Evolutionary conservation across 331 rosid species (phyloP).

Genomic region (Rhamnella rubrinervis): DNA sequence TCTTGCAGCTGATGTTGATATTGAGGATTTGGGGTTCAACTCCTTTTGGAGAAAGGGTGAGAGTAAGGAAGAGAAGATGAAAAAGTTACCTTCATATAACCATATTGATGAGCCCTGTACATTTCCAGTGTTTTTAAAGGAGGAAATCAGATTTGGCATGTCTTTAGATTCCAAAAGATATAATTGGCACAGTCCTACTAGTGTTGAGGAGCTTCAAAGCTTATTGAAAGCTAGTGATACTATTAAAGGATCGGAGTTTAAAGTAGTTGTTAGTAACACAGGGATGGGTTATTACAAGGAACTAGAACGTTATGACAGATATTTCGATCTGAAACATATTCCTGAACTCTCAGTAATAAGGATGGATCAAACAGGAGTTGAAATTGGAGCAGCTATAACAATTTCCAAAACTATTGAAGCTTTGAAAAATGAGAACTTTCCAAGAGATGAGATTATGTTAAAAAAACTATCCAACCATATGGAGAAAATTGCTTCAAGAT

Average conservation of each 20-base stretch:
- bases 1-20: conserved; percentile 77
- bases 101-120: conserved; percentile 16
- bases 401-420: conserved; percentile 67
- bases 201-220: conserved; percentile 49
- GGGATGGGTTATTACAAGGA: conserved; percentile 82
- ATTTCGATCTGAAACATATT: conserved; percentile 55
- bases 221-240: conserved; percentile 28
- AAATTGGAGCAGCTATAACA: conserved; percentile 70
- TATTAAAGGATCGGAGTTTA: conserved; percentile 24
- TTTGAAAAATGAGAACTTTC: conserved; percentile 30
- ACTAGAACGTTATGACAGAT: conserved; percentile 41
- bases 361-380: conserved; percentile 59
- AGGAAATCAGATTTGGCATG: conserved; percentile 38
- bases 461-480: conserved; percentile 61
- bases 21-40: conserved; percentile 92
- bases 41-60: conserved; percentile 76
- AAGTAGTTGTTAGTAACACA: conserved; percentile 74
- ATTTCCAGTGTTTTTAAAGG: conserved; percentile 70
- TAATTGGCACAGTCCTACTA: conserved; percentile 60
- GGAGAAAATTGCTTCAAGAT: conserved; percentile 69
- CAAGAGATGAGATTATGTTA: conserved; percentile 47
- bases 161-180: conserved; percentile 41
- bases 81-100: conserved; percentile 49
- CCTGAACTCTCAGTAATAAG: conserved; percentile 55
- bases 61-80: conserved; percentile 37